A percentile compares a stretch with the other conserved stretches of the same genome.
Evolutionary conservation across 2,329 filamentous ascomycete genomes (phyloP).

Genomic region (Berkeleyomyces rouxiae): DNA sequence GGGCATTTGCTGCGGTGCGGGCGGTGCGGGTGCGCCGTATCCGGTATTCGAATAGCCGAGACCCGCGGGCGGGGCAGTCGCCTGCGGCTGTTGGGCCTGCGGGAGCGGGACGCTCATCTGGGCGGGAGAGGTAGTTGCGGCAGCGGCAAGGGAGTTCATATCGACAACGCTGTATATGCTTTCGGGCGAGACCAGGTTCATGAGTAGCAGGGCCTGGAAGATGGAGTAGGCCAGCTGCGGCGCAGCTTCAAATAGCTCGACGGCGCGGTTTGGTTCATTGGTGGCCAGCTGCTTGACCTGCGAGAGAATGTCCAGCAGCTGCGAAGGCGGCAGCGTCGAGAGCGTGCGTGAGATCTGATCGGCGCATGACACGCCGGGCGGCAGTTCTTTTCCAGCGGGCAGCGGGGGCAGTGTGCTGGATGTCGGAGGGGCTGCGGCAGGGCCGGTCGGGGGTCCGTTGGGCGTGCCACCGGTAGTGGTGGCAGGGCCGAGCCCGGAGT

Average conservation of each 20-base stretch:
- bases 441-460: conserved; percentile 20
- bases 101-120: conserved; percentile 21
- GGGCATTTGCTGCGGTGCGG: not conserved
- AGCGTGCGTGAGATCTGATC: conserved; percentile 89
- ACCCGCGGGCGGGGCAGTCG: not conserved
- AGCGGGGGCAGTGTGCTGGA: conserved; percentile 54
- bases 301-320: conserved; percentile 80
- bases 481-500: conserved; percentile 8
- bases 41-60: conserved; percentile 19
- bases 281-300: conserved; percentile 89
- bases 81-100: conserved; percentile 14
- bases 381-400: conserved; percentile 69
- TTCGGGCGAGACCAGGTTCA: conserved; percentile 78
- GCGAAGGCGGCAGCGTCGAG: conserved; percentile 66
- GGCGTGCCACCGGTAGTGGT: conserved; percentile 20
- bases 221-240: conserved; percentile 90
- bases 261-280: conserved; percentile 65
- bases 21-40: conserved; percentile 22
- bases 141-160: conserved; percentile 23
- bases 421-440: conserved; percentile 20
- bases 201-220: conserved; percentile 82
- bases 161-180: conserved; percentile 71
- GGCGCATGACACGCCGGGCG: conserved; percentile 64
- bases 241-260: conserved; percentile 70
- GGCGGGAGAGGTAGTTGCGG: conserved; percentile 19